Evolutionary conservation across 2,329 filamentous ascomycete genomes (phyloP), one percentile per base, ranked within the genome.

Genomic region (Fusarium floridanum): DNA sequence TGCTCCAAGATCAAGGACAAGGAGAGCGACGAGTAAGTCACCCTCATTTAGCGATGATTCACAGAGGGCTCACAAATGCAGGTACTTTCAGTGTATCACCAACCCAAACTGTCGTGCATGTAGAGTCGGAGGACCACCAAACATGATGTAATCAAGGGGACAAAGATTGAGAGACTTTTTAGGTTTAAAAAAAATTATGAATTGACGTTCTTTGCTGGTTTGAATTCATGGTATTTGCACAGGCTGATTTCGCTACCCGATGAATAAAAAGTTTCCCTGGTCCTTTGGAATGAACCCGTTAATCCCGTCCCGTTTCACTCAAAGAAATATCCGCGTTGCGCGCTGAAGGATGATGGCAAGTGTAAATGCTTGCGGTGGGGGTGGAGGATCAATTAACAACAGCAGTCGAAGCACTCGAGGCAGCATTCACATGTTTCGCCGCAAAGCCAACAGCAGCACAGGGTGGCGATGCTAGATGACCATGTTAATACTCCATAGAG

Each of bases 371-470:
- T 55, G 50, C n/a, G 27, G 50, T 12, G 27, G n/a, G 27, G n/a
- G 32, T 34, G 32, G 12, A 34, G 32, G 24, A 34, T 53, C 43
- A 24, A 70, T 79, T 81, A 82, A 78, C 76, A 84, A 77, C 83
- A 85, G 77, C 82, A 84, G 66, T 82, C 81, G 29, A 84, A 67
- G 71, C 83, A 84, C 56, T 85, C 84, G 34, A 85, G 74, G 71
- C 84, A 85, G 77, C 84, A 85, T 68, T 84, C 83, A 78, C 84
- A 85, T 5, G 83, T 82, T 74, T 85, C 83, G 5, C 84, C 84
- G 70, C 84, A 85, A 59, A 85, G 78, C 83, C 83, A 85, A 70
- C 84, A 85, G 78, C 84, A 85, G 79, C 84, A 85, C 68, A 85
- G 73, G 24, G 84, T 81, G 60, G 84, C 84, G 29, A 85, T 67